Evolutionary conservation across 2,329 filamentous ascomycete species (phyloP).

Genomic region (Zopfia rhizophila): DNA sequence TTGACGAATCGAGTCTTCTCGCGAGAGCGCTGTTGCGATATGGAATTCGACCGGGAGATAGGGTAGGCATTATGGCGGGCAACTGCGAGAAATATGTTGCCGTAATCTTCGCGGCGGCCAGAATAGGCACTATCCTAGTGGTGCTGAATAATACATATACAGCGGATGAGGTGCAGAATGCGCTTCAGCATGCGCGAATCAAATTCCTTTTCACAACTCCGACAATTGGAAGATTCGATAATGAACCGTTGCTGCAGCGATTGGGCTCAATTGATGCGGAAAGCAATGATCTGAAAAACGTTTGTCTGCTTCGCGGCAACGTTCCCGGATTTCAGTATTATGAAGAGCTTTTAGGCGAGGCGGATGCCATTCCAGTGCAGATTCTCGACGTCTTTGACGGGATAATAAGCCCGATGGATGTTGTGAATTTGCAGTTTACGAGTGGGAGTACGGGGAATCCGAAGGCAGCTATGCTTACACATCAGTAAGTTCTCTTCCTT

Average conservation of each 20-base stretch:
- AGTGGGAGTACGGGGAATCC: constrained; percentile 52
- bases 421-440: constrained; percentile 52
- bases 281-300: constrained; percentile 35
- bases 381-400: constrained; percentile 48
- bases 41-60: constrained; percentile 74
- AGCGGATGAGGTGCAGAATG: constrained; percentile 75
- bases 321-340: constrained; percentile 68
- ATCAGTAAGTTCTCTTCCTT: constrained; percentile 37
- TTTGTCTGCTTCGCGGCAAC: constrained; percentile 45
- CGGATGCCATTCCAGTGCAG: constrained; percentile 41
- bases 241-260: constrained; percentile 65
- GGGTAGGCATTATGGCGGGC: constrained; percentile 78
- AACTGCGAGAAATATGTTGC: constrained; percentile 69
- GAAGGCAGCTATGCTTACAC: constrained; percentile 52
- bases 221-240: constrained; percentile 73
- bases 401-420: constrained; percentile 46
- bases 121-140: constrained; percentile 65
- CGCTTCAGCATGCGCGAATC: constrained; percentile 77
- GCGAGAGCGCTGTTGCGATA: constrained; percentile 67
- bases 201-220: constrained; percentile 78
- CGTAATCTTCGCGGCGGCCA: constrained; percentile 76
- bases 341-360: constrained; percentile 61
- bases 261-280: constrained; percentile 33
- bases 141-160: constrained; percentile 88
- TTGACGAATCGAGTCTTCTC: constrained; percentile 51